Conservation (phyloP, 257 asterid species). For the Jasminum sambac region DNA sequence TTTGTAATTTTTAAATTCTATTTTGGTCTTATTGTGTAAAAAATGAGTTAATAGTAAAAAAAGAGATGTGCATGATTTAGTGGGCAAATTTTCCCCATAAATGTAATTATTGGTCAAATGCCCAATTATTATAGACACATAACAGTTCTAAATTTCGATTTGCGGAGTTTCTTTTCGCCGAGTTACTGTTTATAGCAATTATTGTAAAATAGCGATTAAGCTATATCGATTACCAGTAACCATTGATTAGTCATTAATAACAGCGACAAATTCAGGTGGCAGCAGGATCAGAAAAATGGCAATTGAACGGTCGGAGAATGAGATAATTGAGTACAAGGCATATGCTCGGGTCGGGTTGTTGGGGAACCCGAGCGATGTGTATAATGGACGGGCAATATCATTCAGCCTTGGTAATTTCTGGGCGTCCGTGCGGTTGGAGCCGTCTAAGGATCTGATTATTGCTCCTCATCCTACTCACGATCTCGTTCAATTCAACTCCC, state of each 20-base stretch:
- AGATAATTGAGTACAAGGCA: conserved; percentile 62
- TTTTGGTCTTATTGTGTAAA: too few species aligned
- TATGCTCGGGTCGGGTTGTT: conserved; percentile 72
- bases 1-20: too few species aligned
- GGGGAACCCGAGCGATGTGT: conserved; percentile 91
- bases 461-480: conserved; percentile 74
- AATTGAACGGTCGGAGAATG: conserved; percentile 9
- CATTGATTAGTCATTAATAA: neutral
- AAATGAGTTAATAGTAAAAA: too few species aligned
- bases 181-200: too few species aligned
- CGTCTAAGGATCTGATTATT: conserved; percentile 56
- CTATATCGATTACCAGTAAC: too few species aligned
- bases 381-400: conserved; percentile 70
- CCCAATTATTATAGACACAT: neutral
- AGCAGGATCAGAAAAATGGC: conserved; percentile 29
- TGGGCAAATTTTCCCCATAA: too few species aligned
- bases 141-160: neutral
- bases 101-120: too few species aligned
- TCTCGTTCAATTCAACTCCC: conserved; percentile 68
- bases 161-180: neutral
- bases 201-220: too few species aligned
- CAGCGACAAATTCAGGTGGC: neutral
- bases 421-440: conserved; percentile 72
- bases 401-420: conserved; percentile 75
- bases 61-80: too few species aligned